Evolutionary conservation across 176 grass and related monocot genomes (phyloP), one percentile per base, ranked within the genome.

Genomic region (Carex scoparia): DNA sequence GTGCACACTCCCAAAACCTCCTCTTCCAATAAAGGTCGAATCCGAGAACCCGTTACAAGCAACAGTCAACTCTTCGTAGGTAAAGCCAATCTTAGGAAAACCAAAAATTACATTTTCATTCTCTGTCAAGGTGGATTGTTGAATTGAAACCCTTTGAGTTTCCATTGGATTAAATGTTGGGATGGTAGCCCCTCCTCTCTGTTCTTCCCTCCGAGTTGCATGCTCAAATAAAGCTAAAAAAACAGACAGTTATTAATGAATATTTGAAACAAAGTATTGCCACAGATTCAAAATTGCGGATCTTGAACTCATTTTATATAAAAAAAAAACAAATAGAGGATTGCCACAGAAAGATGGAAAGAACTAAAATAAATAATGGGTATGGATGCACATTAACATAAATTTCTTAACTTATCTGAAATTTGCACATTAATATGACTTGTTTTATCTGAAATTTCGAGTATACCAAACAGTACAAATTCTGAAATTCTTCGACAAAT

Each of bases 1-100:
- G 58, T 88, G 62, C 49, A 88, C 86, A 63, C 80, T 83, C 27
- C 86, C 86, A 55, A 84, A 88, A 12, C 86, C 86, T 4, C 86
- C 86, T 84, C 54, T 80, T 15, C 86, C 86, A 32, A 88, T 66
- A 77, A 88, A 76, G 3, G 81, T 88, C 1, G 58, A 57, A 63
- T 72, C 53, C 8, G 80, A 68, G 86, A 88, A 88, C 10, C 69
- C 80, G 10, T 88, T 57, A 76, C 65, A 84, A 33, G 82, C 72
- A 54, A 51, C 42, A 28, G n/a, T 60, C n/a, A 88, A 54, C 27
- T 88, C 86, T 78, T 88, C 71, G n/a, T 84, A 88, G 54, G 69
- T 67, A 55, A 88, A 88, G 27, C 15, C 55, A 56, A 14, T 38
- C 46, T 85, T 46, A 70, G 48, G 66, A 84, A 66, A 48, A 85